Percentiles rank a stretch among this genome's conserved stretches.
Conservation (phyloP, 2,329 filamentous ascomycete species). For the Xylariales sp. region DNA sequence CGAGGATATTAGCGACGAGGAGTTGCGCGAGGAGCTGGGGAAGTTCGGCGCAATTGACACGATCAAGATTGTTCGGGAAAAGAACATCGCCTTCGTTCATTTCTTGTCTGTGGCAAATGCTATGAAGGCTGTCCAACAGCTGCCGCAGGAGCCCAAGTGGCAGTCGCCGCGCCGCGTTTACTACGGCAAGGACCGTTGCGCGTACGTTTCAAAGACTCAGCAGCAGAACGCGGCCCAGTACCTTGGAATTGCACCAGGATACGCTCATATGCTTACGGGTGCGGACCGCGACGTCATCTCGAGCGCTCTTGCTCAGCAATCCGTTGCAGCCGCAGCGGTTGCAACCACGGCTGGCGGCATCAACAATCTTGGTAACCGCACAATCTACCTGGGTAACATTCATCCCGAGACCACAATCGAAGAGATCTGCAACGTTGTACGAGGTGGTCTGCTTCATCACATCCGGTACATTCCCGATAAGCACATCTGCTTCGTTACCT, state of each 20-base stretch:
- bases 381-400: constrained; percentile 97
- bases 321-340: constrained; percentile 91
- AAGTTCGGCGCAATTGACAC: constrained; percentile 97
- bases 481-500: constrained; percentile 99
- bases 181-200: constrained; percentile 97
- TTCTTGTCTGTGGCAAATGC: constrained; percentile 94
- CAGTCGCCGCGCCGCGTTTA: constrained; percentile 92
- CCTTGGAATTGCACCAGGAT: constrained; percentile 91
- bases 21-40: constrained; percentile 87
- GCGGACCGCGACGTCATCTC: constrained; percentile 96
- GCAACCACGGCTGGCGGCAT: constrained; percentile 95
- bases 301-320: constrained; percentile 93
- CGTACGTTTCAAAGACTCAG: constrained; percentile 98
- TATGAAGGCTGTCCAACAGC: constrained; percentile 94
- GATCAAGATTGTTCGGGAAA: constrained; percentile 95
- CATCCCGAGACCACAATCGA: constrained; percentile 98
- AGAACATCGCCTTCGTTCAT: constrained; percentile 96
- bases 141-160: constrained; percentile 96
- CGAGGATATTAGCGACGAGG: constrained; percentile 86
- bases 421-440: constrained; percentile 98
- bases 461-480: constrained; percentile 99
- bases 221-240: constrained; percentile 99
- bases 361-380: constrained; percentile 95
- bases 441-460: constrained; percentile 91
- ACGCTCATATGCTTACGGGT: constrained; percentile 92